These are phyloP conservation scores for Sugiyamaella lignohabitans DNA, from an alignment of 805 yeast species.

Conservation along the genomic window DNA sequence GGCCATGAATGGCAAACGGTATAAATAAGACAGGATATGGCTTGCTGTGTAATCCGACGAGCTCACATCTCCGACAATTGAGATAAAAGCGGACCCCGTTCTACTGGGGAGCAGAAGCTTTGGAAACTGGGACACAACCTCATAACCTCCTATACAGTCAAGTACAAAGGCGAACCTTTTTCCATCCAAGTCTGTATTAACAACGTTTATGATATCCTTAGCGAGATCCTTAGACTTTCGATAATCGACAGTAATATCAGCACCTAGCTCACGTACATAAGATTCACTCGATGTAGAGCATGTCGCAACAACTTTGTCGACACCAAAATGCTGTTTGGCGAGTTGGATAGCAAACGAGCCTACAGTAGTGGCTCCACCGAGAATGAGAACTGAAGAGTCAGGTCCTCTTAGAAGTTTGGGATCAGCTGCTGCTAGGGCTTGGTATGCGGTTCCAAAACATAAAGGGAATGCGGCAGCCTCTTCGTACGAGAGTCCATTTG, in stretches of 20 bases:
- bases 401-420: too few relatives aligned
- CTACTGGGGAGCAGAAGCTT: slow-evolving; percentile 41
- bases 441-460: slow-evolving; percentile 57
- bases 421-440: slow-evolving; percentile 33
- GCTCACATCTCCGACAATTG: slow-evolving; percentile 54
- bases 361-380: slow-evolving; percentile 72
- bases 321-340: slow-evolving; percentile 43
- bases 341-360: slow-evolving; percentile 53
- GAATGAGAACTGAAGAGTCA: slow-evolving; percentile 47
- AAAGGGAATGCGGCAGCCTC: slow-evolving; percentile 65
- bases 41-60: background rate
- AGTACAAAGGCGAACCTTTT: slow-evolving; percentile 48
- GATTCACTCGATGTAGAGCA: slow-evolving; percentile 45
- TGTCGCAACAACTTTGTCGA: slow-evolving; percentile 49
- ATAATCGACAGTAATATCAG: slow-evolving; percentile 54
- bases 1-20: too few relatives aligned
- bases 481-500: slow-evolving; percentile 40
- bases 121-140: slow-evolving; percentile 40
- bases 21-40: background rate
- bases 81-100: slow-evolving; percentile 45
- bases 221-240: background rate
- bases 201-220: background rate
- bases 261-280: slow-evolving; percentile 47
- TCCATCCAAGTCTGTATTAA: background rate
- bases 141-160: slow-evolving; percentile 59